Conservation (phyloP, 2,329 filamentous ascomycete genomes). For the Xylaria sp. region DNA sequence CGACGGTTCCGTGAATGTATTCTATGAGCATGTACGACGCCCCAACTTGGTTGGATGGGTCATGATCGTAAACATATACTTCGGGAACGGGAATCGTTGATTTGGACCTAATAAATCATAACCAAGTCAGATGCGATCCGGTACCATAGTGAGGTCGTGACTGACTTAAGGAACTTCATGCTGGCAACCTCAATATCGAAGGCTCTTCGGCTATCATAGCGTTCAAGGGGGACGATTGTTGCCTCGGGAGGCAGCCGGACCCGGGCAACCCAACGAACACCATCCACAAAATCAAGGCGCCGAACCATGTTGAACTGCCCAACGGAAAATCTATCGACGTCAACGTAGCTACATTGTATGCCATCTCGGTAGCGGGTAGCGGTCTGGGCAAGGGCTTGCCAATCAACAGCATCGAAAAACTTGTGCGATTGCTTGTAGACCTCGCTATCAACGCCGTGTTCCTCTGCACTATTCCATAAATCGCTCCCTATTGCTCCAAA, state of each 20-base stretch:
- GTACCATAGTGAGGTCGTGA: background rate
- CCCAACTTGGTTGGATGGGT: conserved; percentile 11
- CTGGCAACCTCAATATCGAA: conserved; percentile 18
- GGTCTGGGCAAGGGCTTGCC: conserved; percentile 8
- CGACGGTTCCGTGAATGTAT: conserved; percentile 10
- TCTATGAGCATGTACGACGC: conserved; percentile 19
- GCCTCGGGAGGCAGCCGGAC: conserved; percentile 5
- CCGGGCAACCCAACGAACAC: conserved; percentile 16
- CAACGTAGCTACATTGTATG: background rate
- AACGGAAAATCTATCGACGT: background rate
- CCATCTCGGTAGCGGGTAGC: conserved; percentile 4
- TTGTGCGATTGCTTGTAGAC: background rate
- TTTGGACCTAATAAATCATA: background rate
- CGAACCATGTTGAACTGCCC: conserved; percentile 19
- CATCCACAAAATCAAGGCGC: conserved; percentile 13
- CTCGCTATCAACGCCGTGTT: background rate
- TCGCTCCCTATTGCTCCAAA: background rate
- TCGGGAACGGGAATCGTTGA: conserved; percentile 14
- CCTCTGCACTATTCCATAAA: background rate
- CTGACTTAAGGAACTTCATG: conserved; percentile 20
- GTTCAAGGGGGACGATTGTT: background rate
- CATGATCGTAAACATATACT: background rate
- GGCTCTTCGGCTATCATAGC: background rate
- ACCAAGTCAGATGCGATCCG: background rate
- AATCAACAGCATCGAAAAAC: conserved; percentile 9